Base-by-base conservation (phyloP, 2,329 filamentous ascomycete genomes). In the Aspergillus quadrilineatus region DNA sequence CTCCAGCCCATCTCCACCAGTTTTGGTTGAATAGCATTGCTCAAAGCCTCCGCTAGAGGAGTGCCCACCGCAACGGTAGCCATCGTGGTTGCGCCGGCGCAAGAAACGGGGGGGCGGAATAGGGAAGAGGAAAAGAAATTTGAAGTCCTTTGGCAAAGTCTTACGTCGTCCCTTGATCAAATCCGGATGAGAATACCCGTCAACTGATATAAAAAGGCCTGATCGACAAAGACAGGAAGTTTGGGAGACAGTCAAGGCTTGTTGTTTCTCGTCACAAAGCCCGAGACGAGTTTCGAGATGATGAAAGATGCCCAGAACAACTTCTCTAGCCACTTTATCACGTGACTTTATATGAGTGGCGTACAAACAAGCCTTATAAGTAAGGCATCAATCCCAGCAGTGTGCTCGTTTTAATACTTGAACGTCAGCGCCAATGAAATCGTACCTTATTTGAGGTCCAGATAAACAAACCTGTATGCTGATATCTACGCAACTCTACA, bases 1-100 rank as follows among this genome's bases (percentile, higher is more conserved):
- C 87, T 92, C 93, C 94, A 97, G 67, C 92, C 93, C 64, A 92
- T 88, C 76, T 99, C 93, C 57, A 91, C 85, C 56, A 99, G 82
- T 79, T 97, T 97, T 32, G 90, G 89, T 75, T 94, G 90, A 61
- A 97, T 92, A 42, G 87, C 88, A 66, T 82, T 80, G 71, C 89
- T 91, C 53, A 99, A 85, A 62, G 91, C 89, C 65, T 92, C 85
- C 63, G 92, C 92, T 70, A 97, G 80, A 47, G 91, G 90, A 72
- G 92, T 91, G 67, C 89, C 88, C 63, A 89, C 82, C 53, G 84
- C 79, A 62, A 92, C 87, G 75, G 90, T 83, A 64, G 90, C 81
- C 90, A 97, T 97, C 55, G 57, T 67, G 46, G 57, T 58, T 49
- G 39, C 37, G 41, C 45, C 46, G 43, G 43, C 50, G 60, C 56